phyloP scores from a whole-genome alignment of 306 rosid species.

The Ceratonia siliqua region DNA sequence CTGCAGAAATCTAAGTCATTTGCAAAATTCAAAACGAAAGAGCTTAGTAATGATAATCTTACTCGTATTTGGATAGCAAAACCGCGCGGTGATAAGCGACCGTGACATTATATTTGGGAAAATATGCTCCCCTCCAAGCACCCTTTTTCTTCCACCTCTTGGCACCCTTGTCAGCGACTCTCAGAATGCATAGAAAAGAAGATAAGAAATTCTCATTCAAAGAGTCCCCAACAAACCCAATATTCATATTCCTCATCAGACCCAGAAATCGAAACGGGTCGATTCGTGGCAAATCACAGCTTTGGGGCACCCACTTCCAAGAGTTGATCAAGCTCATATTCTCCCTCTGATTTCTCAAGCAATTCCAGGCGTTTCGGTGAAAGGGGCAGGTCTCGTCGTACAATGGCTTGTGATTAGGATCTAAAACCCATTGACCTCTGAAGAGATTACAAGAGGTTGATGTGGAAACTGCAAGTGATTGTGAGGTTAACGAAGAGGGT shows the following conservation, averaged over 20 bases:
- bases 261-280: conserved; percentile 65
- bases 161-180: conserved; percentile 71
- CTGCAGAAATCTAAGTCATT: not conserved
- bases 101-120: conserved; percentile 77
- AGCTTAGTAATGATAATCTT: conserved; percentile 21
- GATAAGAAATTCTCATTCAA: conserved; percentile 82
- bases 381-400: conserved; percentile 82
- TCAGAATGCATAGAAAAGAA: conserved; percentile 71
- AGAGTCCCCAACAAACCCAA: conserved; percentile 87
- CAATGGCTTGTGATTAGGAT: conserved; percentile 60
- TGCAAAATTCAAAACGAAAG: not conserved
- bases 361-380: conserved; percentile 92
- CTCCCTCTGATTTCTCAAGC: conserved; percentile 74
- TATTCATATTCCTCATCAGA: conserved; percentile 66
- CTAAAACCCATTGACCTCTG: conserved; percentile 61
- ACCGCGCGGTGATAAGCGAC: conserved; percentile 91
- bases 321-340: conserved; percentile 70
- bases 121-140: conserved; percentile 92
- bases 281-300: conserved; percentile 61
- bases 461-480: conserved; percentile 6
- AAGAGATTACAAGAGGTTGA: conserved; percentile 57
- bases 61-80: conserved; percentile 78
- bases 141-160: conserved; percentile 87
- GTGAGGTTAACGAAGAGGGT: conserved; percentile 28
- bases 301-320: conserved; percentile 74